Evolutionary conservation across 2,329 filamentous ascomycete species (phyloP).

Genomic region (Pseudogymnoascus sp.): DNA sequence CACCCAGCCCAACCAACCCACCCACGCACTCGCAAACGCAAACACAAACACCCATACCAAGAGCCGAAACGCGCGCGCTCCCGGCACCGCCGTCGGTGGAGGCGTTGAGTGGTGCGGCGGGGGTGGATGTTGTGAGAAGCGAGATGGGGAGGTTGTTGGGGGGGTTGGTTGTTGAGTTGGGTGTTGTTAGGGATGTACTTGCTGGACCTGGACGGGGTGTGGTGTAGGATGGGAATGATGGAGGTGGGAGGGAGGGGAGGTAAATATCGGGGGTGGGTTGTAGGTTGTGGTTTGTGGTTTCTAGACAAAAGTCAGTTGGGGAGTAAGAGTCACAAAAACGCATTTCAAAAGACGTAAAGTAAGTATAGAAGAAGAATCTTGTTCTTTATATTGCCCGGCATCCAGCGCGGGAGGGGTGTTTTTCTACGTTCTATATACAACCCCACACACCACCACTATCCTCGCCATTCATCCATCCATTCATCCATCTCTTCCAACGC

Average conservation of each 20-base stretch:
- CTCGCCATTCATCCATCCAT: background rate
- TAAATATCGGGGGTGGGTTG: no score
- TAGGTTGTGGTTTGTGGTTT: no score
- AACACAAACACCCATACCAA: no score
- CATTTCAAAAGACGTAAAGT: background rate
- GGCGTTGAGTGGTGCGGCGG: slow-evolving; percentile 12
- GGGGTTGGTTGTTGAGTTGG: slow-evolving; percentile 2
- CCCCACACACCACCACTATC: background rate
- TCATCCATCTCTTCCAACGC: background rate
- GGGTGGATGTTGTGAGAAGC: slow-evolving; percentile 16
- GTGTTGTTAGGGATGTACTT: background rate
- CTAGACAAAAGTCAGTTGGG: no score
- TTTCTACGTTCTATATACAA: background rate
- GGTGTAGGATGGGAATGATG: no score
- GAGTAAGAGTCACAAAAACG: background rate
- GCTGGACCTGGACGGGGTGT: background rate
- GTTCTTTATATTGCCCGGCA: background rate
- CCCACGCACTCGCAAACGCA: no score
- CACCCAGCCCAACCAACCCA: no score
- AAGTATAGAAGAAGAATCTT: background rate
- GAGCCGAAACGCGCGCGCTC: slow-evolving; percentile 17
- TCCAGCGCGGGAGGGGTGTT: background rate
- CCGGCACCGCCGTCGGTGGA: slow-evolving; percentile 16
- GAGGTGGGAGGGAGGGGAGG: no score
- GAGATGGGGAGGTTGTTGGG: slow-evolving; percentile 25